Evolutionary conservation across 805 yeast species (phyloP).

Genomic region (Wickerhamiella sorbophila): DNA sequence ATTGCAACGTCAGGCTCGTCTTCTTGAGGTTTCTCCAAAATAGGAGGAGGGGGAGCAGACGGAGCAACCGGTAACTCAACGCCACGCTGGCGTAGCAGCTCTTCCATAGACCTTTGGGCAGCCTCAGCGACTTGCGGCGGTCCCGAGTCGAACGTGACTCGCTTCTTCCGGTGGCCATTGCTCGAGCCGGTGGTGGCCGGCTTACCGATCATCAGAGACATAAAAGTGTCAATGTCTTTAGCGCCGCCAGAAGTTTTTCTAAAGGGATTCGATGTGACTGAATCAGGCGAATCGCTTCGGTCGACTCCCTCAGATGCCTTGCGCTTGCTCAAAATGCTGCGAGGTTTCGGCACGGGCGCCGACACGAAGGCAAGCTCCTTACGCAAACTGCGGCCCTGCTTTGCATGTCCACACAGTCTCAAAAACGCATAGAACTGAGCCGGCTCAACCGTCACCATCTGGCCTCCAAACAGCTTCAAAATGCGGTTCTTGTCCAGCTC

Average conservation of each 20-base stretch:
- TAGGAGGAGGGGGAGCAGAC: slow-evolving; percentile 18
- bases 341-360: slow-evolving; percentile 68
- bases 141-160: slow-evolving; percentile 24
- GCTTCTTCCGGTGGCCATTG: slow-evolving; percentile 18
- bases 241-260: slow-evolving; percentile 2
- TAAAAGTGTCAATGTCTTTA: slow-evolving; percentile 71
- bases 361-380: slow-evolving; percentile 26
- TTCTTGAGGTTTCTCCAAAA: slow-evolving; percentile 11
- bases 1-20: slow-evolving; percentile 23
- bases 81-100: slow-evolving; percentile 23
- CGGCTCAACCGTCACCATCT: slow-evolving; percentile 47
- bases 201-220: slow-evolving; percentile 66
- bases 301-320: slow-evolving; percentile 5
- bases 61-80: slow-evolving; percentile 5
- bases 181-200: slow-evolving; percentile 4
- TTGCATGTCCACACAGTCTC: slow-evolving; percentile 61
- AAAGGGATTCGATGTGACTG: slow-evolving; percentile 17
- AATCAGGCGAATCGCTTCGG: background rate
- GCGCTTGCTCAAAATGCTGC: slow-evolving; percentile 56
- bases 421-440: slow-evolving; percentile 85
- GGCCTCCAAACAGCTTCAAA: slow-evolving; percentile 21
- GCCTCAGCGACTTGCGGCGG: slow-evolving; percentile 30
- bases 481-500: slow-evolving; percentile 32
- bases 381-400: slow-evolving; percentile 36
- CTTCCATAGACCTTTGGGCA: slow-evolving; percentile 27